Conservation (phyloP, 2,329 filamentous ascomycete genomes). For the Magnaporthiopsis incrustans region DNA sequence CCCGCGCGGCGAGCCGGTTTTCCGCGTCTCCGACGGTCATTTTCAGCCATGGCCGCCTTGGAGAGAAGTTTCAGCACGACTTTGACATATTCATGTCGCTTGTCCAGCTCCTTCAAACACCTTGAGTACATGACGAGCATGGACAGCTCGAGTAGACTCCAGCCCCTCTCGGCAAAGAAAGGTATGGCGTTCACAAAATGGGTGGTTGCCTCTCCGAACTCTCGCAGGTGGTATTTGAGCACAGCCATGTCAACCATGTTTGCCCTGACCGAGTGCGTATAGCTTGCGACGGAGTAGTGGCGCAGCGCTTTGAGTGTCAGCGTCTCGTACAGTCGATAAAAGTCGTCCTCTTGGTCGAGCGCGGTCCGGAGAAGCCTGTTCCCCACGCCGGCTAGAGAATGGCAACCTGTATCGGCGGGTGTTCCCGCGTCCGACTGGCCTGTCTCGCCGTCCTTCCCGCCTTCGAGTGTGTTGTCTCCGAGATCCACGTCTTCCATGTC, state of each 20-base stretch:
- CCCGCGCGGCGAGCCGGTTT: background rate
- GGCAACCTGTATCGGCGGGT: background rate
- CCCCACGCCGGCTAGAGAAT: conserved; percentile 38
- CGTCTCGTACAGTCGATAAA: conserved; percentile 60
- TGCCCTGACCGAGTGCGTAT: conserved; percentile 67
- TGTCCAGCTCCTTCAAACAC: conserved; percentile 70
- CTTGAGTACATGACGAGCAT: conserved; percentile 80
- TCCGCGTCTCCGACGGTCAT: conserved; percentile 3
- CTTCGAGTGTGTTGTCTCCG: conserved; percentile 30
- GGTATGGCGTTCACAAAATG: conserved; percentile 74
- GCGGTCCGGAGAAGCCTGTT: conserved; percentile 52
- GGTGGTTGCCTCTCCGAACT: conserved; percentile 64
- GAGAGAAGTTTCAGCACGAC: conserved; percentile 66
- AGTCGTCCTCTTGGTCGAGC: conserved; percentile 53
- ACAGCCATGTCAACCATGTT: conserved; percentile 80
- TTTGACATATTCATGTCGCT: conserved; percentile 70
- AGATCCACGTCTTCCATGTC: conserved; percentile 53
- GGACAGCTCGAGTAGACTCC: conserved; percentile 71
- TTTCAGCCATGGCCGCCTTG: conserved; percentile 51
- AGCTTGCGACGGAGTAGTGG: conserved; percentile 73
- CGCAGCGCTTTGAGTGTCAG: conserved; percentile 80
- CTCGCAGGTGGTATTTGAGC: conserved; percentile 67
- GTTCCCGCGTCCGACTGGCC: conserved; percentile 9
- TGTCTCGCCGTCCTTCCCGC: conserved; percentile 11
- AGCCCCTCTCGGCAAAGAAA: conserved; percentile 69